These are phyloP conservation scores for Leishmania braziliensis DNA, from an alignment of 208 protist species.

Conservation along the genomic window DNA sequence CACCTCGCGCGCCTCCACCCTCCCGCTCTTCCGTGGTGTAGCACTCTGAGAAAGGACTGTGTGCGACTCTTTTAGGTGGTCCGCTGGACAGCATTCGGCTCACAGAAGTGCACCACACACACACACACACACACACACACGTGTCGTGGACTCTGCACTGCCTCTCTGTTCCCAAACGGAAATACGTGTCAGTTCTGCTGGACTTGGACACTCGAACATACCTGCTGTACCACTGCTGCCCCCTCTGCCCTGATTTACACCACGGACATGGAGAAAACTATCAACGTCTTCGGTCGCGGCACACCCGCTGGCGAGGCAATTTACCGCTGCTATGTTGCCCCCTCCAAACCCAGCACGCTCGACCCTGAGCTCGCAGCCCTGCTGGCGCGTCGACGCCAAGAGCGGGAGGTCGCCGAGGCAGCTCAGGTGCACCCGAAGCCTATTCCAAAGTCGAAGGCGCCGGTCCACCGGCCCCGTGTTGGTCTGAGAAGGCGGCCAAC, in stretches of 20 bases:
- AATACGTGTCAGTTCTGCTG: neutral
- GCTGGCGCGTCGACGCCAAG: constrained; percentile 52
- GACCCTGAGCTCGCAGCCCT: constrained; percentile 73
- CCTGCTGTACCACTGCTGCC: neutral
- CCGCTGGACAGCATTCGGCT: neutral
- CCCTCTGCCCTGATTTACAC: neutral
- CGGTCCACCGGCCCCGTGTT: constrained; percentile 67
- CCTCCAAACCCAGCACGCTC: constrained; percentile 77
- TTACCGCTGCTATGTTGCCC: constrained; percentile 80
- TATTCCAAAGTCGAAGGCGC: constrained; percentile 82
- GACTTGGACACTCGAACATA: neutral
- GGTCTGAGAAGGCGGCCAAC: constrained; percentile 42
- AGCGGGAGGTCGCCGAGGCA: constrained; percentile 72
- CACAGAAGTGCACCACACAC: neutral
- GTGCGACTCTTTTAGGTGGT: neutral
- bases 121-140: neutral
- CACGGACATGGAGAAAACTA: constrained; percentile 43
- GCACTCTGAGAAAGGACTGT: neutral
- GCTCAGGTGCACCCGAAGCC: constrained; percentile 64
- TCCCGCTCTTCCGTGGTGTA: neutral
- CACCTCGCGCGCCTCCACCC: neutral
- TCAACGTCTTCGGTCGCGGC: constrained; percentile 83
- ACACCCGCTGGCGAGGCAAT: constrained; percentile 89
- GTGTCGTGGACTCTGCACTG: neutral
- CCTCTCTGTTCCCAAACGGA: neutral